Evolutionary conservation across 2,329 filamentous ascomycete species (phyloP).

Genomic region (Fusarium buharicum): DNA sequence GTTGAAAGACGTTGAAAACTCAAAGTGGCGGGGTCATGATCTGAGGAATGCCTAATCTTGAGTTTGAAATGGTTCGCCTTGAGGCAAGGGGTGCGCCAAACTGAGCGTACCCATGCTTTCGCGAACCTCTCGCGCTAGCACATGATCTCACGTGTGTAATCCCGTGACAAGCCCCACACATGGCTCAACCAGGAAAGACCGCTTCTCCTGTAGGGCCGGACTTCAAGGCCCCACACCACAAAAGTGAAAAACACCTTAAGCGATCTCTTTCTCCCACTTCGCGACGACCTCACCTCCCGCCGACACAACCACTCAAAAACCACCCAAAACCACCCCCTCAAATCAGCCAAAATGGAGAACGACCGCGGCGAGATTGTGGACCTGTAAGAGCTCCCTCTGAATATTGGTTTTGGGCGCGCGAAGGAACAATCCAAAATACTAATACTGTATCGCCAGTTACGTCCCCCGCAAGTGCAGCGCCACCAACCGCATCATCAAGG

Average conservation of each 20-base stretch:
- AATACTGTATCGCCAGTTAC: constrained; percentile 70
- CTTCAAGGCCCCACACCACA: constrained; percentile 44
- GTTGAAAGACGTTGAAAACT: constrained; percentile 13
- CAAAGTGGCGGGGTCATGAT: constrained; percentile 27
- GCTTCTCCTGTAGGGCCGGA: constrained; percentile 14
- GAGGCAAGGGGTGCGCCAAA: constrained; percentile 24
- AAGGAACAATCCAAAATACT: constrained; percentile 42
- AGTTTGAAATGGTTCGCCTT: constrained; percentile 22
- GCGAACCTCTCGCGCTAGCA: constrained; percentile 48
- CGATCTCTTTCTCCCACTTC: constrained; percentile 33
- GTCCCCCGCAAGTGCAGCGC: constrained; percentile 99
- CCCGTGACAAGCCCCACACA: constrained; percentile 51
- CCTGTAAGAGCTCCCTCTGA: constrained; percentile 73
- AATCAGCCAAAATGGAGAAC: constrained; percentile 91
- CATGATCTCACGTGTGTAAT: constrained; percentile 34
- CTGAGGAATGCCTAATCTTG: constrained; percentile 26
- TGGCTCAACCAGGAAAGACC: neutral
- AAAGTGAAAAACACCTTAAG: constrained; percentile 29
- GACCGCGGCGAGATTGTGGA: constrained; percentile 99
- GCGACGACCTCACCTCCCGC: constrained; percentile 47
- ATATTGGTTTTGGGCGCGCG: constrained; percentile 17
- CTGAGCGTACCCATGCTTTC: constrained; percentile 22
- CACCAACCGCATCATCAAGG: constrained; percentile 99
- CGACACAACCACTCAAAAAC: constrained; percentile 47
- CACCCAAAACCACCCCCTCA: constrained; percentile 44